Evolutionary conservation across 768 basidiomycete genomes (phyloP).

Genomic region (Galerina sulciceps): DNA sequence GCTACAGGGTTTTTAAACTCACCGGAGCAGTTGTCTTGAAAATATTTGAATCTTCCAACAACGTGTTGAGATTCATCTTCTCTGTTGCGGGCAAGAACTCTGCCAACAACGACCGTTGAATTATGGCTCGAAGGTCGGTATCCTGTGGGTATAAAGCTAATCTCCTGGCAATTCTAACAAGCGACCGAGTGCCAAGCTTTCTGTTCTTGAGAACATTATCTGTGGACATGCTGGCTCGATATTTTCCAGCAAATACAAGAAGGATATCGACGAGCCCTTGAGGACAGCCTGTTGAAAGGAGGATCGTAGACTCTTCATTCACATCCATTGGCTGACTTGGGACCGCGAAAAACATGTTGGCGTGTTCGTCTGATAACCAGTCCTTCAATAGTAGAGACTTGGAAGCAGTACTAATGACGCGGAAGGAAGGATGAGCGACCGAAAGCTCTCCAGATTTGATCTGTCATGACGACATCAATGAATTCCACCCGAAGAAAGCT

Average conservation of each 20-base stretch:
- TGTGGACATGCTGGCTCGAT: constrained; percentile 55
- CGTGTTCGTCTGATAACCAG: constrained; percentile 69
- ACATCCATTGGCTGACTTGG: constrained; percentile 62
- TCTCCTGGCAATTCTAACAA: constrained; percentile 57
- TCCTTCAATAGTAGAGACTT: constrained; percentile 69
- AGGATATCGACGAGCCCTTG: constrained; percentile 39
- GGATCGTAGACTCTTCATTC: constrained; percentile 52
- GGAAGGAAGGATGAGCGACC: constrained; percentile 59
- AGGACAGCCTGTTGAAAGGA: constrained; percentile 55
- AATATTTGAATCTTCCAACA: constrained; percentile 57
- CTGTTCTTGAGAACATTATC: constrained; percentile 65
- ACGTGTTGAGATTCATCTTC: constrained; percentile 51
- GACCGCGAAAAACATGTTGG: constrained; percentile 72
- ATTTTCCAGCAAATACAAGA: constrained; percentile 59
- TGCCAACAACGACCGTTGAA: constrained; percentile 53
- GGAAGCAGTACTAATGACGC: constrained; percentile 64
- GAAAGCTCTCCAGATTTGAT: constrained; percentile 45
- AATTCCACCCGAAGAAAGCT: neutral
- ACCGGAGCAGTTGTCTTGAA: constrained; percentile 45
- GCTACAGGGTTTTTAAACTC: constrained; percentile 15
- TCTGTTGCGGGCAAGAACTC: constrained; percentile 69
- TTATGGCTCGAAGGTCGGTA: constrained; percentile 49
- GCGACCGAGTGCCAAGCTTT: constrained; percentile 63
- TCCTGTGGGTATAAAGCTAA: constrained; percentile 49
- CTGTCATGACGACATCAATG: neutral